A percentile compares a stretch with the other conserved stretches of the same genome.
Conservation (phyloP, 345 rosid species). For the Aurinia saxatilis region DNA sequence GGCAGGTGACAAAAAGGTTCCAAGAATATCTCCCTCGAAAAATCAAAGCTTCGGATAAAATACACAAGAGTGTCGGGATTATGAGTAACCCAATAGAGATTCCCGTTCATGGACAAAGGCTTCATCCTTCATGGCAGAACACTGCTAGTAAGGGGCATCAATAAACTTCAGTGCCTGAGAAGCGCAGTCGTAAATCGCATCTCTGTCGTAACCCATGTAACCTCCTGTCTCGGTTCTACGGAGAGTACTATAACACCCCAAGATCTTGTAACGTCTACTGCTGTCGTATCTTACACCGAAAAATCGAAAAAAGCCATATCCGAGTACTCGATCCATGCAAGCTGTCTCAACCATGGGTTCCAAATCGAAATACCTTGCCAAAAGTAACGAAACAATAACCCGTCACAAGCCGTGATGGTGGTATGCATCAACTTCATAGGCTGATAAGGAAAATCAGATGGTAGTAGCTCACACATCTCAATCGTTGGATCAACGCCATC, state of each 20-base stretch:
- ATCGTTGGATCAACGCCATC: too few relatives aligned
- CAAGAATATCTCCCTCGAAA: neutral
- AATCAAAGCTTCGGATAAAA: conserved; percentile 7
- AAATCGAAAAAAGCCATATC: too few relatives aligned
- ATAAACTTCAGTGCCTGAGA: neutral
- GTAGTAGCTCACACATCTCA: too few relatives aligned
- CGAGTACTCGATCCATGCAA: neutral
- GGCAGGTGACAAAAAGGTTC: conserved; percentile 7
- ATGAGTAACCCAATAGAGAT: neutral
- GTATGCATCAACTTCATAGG: too few relatives aligned
- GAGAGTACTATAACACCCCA: neutral
- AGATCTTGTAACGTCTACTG: neutral
- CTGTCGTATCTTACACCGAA: neutral
- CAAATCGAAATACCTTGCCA: too few relatives aligned
- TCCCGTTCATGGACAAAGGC: neutral
- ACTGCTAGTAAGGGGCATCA: too few relatives aligned
- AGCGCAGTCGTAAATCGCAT: neutral
- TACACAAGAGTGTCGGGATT: neutral
- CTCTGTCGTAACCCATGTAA: neutral
- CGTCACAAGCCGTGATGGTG: too few relatives aligned
- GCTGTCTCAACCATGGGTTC: neutral
- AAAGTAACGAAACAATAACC: too few relatives aligned
- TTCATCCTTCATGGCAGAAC: too few relatives aligned
- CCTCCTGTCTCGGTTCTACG: neutral
- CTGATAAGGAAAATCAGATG: too few relatives aligned